Conservation (phyloP, 768 basidiomycete species). For the Russula dissimulans region DNA sequence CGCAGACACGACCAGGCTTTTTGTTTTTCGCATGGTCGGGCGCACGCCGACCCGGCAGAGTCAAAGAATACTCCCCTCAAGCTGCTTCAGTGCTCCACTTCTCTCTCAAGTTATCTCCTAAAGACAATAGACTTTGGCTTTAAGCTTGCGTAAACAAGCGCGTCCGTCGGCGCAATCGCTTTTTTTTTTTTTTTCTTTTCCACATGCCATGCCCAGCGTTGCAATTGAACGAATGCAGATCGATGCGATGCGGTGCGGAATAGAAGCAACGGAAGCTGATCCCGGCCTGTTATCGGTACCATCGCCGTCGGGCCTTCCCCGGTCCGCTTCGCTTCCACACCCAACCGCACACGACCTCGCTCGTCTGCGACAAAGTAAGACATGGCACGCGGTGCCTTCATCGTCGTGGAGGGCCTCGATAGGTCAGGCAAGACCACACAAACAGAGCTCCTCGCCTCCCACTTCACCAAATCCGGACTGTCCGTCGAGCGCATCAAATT, state of each 20-base stretch:
- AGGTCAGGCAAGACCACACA: conserved; percentile 93
- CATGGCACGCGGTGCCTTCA: conserved; percentile 58
- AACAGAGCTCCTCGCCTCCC: conserved; percentile 47
- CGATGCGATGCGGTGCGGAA: too few species aligned
- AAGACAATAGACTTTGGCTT: background rate
- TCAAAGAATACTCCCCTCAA: too few species aligned
- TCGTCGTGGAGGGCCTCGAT: conserved; percentile 95
- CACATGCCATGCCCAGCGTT: too few species aligned
- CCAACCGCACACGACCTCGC: too few species aligned
- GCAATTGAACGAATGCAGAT: too few species aligned
- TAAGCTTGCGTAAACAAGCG: conserved; percentile 5
- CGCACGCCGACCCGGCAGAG: background rate
- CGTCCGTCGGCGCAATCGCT: background rate
- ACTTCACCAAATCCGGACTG: conserved; percentile 38
- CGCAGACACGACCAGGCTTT: too few species aligned
- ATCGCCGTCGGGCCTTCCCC: too few species aligned
- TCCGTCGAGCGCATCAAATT: conserved; percentile 68
- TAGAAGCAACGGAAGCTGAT: too few species aligned
- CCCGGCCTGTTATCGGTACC: too few species aligned
- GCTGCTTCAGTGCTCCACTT: too few species aligned
- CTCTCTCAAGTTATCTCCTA: background rate
- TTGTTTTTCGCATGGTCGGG: background rate
- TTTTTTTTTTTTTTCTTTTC: too few species aligned
- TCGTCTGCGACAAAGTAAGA: background rate
- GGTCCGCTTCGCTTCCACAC: too few species aligned